Evolutionary conservation across 73 alveolate species (phyloP).

Genomic region (Halteria grandinella): DNA sequence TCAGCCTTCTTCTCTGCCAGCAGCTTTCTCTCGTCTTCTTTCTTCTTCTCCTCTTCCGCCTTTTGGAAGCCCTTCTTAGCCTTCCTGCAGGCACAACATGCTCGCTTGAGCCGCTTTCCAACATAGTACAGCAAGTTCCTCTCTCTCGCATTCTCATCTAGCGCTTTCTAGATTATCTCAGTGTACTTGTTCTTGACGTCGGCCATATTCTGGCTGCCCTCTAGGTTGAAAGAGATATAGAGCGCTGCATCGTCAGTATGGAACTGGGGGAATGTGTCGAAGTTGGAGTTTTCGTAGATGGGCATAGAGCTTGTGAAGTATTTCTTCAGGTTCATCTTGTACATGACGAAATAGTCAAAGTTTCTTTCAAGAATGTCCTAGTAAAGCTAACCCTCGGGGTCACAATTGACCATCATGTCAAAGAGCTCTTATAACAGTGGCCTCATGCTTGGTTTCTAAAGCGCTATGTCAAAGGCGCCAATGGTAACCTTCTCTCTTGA

Average conservation of each 20-base stretch:
- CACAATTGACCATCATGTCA: background rate
- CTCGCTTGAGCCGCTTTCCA: no score
- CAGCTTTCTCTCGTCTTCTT: no score
- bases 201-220: background rate
- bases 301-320: slow-evolving; percentile 14
- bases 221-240: background rate
- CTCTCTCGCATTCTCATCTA: background rate
- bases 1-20: no score
- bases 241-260: background rate
- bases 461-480: slow-evolving; percentile 11
- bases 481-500: no score
- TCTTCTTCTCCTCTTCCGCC: no score
- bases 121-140: no score
- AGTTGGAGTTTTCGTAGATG: background rate
- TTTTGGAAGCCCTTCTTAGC: no score
- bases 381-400: background rate
- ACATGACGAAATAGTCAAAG: background rate
- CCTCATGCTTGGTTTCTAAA: background rate
- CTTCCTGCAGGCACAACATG: no score
- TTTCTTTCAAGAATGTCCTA: slow-evolving; percentile 25
- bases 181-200: background rate
- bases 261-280: no score
- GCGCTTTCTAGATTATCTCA: background rate
- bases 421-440: background rate
- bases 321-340: slow-evolving; percentile 20